Conservation (phyloP, 1,139 yeast species). For the Zygosaccharomyces sapae region DNA sequence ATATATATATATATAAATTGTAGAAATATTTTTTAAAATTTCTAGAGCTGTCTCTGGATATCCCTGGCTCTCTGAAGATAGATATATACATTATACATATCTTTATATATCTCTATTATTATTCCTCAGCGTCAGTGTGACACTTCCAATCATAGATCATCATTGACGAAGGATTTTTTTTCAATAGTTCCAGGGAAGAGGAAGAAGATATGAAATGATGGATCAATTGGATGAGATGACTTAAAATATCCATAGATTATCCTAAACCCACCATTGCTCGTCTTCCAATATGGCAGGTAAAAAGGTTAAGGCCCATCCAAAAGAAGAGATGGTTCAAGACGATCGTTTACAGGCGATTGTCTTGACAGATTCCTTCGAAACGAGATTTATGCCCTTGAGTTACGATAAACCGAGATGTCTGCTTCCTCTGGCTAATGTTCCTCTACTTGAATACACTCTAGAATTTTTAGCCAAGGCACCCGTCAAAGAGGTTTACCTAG, state of each 20-base stretch:
- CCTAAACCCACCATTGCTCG: background rate
- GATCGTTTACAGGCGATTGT: slow-evolving; percentile 89
- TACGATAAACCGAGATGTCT: slow-evolving; percentile 82
- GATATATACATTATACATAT: background rate
- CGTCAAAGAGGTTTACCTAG: slow-evolving; percentile 81
- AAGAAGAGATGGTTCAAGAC: slow-evolving; percentile 57
- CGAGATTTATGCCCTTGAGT: slow-evolving; percentile 89
- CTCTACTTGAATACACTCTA: slow-evolving; percentile 87
- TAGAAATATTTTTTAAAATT: no score
- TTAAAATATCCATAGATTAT: slow-evolving; percentile 6
- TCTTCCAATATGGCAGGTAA: slow-evolving; percentile 24
- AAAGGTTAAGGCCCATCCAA: slow-evolving; percentile 26
- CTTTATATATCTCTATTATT: background rate
- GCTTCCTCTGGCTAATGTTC: slow-evolving; percentile 86
- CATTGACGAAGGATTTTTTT: slow-evolving; percentile 6
- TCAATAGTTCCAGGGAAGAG: background rate
- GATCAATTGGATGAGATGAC: slow-evolving; percentile 9
- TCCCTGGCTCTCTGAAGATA: background rate
- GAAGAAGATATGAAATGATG: slow-evolving; percentile 13
- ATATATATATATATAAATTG: no score
- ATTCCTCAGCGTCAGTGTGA: background rate
- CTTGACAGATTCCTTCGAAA: slow-evolving; percentile 86
- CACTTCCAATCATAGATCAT: background rate
- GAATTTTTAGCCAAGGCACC: slow-evolving; percentile 91
- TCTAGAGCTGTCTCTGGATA: no score